Percentiles rank a stretch among this genome's conserved stretches.
phyloP scores from a whole-genome alignment of 2,329 filamentous ascomycete genomes.

The Exutisphaerella laricina region DNA sequence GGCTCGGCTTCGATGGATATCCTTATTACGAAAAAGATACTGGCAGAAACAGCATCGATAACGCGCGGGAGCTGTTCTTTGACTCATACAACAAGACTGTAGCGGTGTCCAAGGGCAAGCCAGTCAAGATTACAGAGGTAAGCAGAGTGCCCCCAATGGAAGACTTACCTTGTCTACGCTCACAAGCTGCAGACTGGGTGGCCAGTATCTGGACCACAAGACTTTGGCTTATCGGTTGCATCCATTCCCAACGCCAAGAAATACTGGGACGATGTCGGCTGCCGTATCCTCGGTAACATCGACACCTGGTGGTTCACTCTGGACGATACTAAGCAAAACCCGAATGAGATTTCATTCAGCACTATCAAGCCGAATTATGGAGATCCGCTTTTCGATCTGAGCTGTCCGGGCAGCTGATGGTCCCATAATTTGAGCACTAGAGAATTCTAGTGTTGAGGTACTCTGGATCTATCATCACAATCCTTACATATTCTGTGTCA shows the following conservation, averaged over 20 bases:
- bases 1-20: constrained; percentile 61
- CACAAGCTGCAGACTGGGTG: constrained; percentile 62
- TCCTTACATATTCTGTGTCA: too few species aligned
- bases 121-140: constrained; percentile 30
- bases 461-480: too few species aligned
- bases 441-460: too few species aligned
- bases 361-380: constrained; percentile 6
- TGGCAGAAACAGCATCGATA: constrained; percentile 52
- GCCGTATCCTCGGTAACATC: constrained; percentile 57
- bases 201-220: constrained; percentile 64
- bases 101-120: constrained; percentile 57
- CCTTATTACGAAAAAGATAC: constrained; percentile 72
- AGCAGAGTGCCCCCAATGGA: too few species aligned
- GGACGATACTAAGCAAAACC: constrained; percentile 10
- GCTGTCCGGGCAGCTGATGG: neutral
- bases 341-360: constrained; percentile 7
- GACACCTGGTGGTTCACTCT: constrained; percentile 65
- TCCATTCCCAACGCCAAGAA: constrained; percentile 62
- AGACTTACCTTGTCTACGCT: too few species aligned
- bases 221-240: constrained; percentile 58
- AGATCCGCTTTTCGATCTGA: constrained; percentile 4
- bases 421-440: neutral
- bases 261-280: constrained; percentile 78
- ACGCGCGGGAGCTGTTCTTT: constrained; percentile 64
- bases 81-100: constrained; percentile 58